A percentile compares a stretch with the other conserved stretches of the same genome.
phyloP scores from a whole-genome alignment of 805 yeast genomes.

The Starmerella floris region DNA sequence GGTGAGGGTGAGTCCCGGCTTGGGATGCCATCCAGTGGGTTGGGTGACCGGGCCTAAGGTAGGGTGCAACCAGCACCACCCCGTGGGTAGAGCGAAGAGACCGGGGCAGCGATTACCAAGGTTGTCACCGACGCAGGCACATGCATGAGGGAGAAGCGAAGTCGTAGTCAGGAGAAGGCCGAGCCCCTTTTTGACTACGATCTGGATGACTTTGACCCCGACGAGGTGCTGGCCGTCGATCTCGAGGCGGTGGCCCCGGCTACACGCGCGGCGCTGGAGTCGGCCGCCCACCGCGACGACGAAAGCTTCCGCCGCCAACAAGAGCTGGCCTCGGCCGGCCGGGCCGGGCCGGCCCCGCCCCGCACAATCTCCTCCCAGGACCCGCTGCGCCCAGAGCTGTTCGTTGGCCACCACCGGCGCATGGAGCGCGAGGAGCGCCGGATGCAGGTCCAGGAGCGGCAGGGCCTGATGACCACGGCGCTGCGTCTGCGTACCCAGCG shows the following conservation, averaged over 20 bases:
- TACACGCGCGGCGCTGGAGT: constrained; percentile 1
- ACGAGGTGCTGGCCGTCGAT: constrained; percentile 4
- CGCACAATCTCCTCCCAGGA: constrained; percentile 23
- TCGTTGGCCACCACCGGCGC: constrained; percentile 39
- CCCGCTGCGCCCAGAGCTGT: constrained; percentile 33
- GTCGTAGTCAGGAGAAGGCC: constrained; percentile 11
- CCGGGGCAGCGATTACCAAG: too few species aligned
- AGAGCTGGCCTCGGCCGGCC: not conserved
- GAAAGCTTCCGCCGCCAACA: not conserved
- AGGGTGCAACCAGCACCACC: too few species aligned
- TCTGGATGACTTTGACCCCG: constrained; percentile 14
- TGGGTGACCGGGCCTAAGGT: too few species aligned
- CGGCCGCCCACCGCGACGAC: not conserved
- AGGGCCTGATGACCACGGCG: constrained; percentile 41
- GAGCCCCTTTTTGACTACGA: constrained; percentile 21
- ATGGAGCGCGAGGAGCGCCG: constrained; percentile 54
- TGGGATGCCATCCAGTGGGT: too few species aligned
- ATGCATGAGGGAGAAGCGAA: constrained; percentile 21
- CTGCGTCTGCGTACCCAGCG: constrained; percentile 35
- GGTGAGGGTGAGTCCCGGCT: too few species aligned
- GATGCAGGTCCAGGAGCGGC: constrained; percentile 43
- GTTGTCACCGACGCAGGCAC: not conserved
- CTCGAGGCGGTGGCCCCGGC: constrained; percentile 5
- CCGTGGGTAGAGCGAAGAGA: too few species aligned
- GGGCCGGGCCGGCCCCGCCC: not conserved